phyloP scores from a whole-genome alignment of 768 basidiomycete species.

The Hebeloma cylindrosporum region DNA sequence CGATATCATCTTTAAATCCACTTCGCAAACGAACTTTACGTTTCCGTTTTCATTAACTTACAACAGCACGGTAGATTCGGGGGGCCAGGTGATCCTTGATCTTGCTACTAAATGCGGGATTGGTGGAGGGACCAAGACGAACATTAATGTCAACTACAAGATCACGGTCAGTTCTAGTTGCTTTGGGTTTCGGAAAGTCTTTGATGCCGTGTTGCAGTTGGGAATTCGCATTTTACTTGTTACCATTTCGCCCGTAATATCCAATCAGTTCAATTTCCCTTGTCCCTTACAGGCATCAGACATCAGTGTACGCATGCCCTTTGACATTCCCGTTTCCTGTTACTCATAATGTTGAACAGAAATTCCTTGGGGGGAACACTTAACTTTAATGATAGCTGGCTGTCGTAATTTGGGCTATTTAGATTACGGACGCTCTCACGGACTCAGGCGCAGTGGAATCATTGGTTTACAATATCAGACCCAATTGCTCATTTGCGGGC shows the following conservation, averaged over 20 bases:
- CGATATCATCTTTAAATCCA: constrained; percentile 48
- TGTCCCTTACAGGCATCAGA: constrained; percentile 54
- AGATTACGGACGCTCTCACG: no score
- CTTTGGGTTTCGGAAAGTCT: constrained; percentile 2
- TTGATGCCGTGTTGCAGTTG: constrained; percentile 42
- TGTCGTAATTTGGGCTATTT: no score
- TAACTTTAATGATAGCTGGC: not conserved
- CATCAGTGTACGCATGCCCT: constrained; percentile 19
- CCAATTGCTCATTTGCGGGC: no score
- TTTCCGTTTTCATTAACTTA: constrained; percentile 77
- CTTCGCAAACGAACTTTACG: constrained; percentile 61
- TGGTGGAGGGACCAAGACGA: constrained; percentile 38
- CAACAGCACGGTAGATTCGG: constrained; percentile 52
- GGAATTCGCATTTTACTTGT: constrained; percentile 65
- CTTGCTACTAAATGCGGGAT: constrained; percentile 64
- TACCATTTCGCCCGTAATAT: constrained; percentile 65
- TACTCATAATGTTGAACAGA: constrained; percentile 11
- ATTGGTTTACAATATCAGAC: no score
- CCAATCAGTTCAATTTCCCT: constrained; percentile 55
- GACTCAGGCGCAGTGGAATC: no score
- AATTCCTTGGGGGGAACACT: constrained; percentile 13
- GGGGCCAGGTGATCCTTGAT: constrained; percentile 54
- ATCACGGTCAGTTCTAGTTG: constrained; percentile 50
- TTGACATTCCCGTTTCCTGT: not conserved
- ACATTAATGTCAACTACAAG: constrained; percentile 64